Base-by-base conservation (phyloP, 2,329 filamentous ascomycete genomes). In the Aspergillus melleus region DNA sequence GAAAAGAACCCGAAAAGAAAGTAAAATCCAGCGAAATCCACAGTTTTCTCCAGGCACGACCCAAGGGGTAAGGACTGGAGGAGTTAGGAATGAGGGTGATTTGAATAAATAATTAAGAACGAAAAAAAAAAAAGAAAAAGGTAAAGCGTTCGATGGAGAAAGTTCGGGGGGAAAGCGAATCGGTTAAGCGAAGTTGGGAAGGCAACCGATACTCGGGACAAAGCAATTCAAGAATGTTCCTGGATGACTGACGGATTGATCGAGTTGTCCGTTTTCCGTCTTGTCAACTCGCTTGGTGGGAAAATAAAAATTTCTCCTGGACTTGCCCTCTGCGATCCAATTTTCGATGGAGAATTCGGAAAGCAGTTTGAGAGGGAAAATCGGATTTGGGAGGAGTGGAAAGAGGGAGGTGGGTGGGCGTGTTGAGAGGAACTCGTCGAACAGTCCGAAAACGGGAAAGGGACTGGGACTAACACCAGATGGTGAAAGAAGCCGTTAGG, bases 161-260 rank as follows among this genome's bases (percentile, higher is more conserved):
- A 59, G 55, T 52, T 58, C 26, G 54, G 50, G 59, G 60, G 58
- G 54, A 52, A 57, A 56, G 39, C 42, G 56, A 50, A 42, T 52
- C 59, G 49, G 61, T 63, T 65, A 62, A 65, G 61, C 59, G 62
- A 66, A 64, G 54, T 61, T 63, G 53, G 59, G 60, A 56, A 63
- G 58, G 55, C 55, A 52, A 61, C 57, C 62, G 58, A 66, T 60
- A 61, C 57, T 62, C 57, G 49, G 59, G 55, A 66, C 59, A 66
- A 62, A 66, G 60, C 57, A 62, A 64, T 59, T 63, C 61, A 60
- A 58, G 63, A 64, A 65, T 64, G 61, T 57, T 49, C 36, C 55
- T 57, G 52, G 55, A 53, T 44, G 44, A 29, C 26, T 44, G 44
- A 53, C 44, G n/a, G 12, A 39, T 50, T 36, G 49, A 54, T 54